Conservation (phyloP, 163 green algal species). For the Chlamydomonas reinhardtii region DNA sequence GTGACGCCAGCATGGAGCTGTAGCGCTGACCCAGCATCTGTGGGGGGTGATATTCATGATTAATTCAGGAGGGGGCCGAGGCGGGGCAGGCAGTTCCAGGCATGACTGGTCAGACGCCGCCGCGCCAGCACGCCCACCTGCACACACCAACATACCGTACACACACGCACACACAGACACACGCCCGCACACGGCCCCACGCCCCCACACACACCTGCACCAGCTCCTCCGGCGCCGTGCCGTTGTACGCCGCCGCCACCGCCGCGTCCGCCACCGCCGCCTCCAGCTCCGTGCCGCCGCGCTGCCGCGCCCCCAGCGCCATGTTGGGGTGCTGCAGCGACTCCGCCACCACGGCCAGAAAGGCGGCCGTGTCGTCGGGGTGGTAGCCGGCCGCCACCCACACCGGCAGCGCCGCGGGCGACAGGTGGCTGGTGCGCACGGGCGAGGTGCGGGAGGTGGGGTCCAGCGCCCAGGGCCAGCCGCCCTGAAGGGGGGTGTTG, state of each 20-base stretch:
- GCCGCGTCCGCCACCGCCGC: neutral
- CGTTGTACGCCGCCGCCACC: neutral
- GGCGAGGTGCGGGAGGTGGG: neutral
- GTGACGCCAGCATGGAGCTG: neutral
- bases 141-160: no score
- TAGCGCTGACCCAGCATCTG: neutral
- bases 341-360: neutral
- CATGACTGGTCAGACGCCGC: no score
- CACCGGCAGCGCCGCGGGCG: neutral
- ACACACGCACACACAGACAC: no score
- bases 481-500: neutral
- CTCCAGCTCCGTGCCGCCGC: neutral
- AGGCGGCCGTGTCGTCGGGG: neutral
- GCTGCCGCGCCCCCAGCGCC: neutral
- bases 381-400: constrained; percentile 9
- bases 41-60: neutral
- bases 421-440: constrained; percentile 20
- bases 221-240: neutral
- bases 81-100: no score
- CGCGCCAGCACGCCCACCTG: no score
- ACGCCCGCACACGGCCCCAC: no score
- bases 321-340: neutral
- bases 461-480: constrained; percentile 1
- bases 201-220: neutral
- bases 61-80: no score